Evolutionary conservation across 306 rosid genomes (phyloP).

Genomic region (Inga leiocalycina): DNA sequence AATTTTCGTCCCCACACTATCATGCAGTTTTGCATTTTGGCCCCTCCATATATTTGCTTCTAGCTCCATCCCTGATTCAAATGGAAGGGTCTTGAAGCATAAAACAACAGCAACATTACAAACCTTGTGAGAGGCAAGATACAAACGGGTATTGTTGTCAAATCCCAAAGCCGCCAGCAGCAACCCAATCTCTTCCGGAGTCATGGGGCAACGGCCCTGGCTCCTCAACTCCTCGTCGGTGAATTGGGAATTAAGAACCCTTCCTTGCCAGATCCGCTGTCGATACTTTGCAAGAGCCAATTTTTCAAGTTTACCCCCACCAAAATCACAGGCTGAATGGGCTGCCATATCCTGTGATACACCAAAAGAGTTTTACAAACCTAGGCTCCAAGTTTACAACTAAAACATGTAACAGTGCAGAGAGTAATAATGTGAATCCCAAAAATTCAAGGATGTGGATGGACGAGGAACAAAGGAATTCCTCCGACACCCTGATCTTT

Average conservation of each 20-base stretch:
- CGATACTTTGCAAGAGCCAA: slow-evolving; percentile 91
- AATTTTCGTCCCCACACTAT: neutral
- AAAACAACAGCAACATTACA: slow-evolving; percentile 25
- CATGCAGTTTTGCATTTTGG: neutral
- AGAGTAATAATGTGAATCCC: neutral
- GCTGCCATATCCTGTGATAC: slow-evolving; percentile 95
- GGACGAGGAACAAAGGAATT: neutral
- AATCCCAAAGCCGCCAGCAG: slow-evolving; percentile 94
- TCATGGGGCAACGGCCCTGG: slow-evolving; percentile 97
- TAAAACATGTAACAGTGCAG: neutral
- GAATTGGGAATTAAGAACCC: slow-evolving; percentile 96
- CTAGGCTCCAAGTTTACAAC: slow-evolving; percentile 13
- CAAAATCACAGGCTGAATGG: slow-evolving; percentile 98
- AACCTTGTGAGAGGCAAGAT: slow-evolving; percentile 99
- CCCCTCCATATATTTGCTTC: neutral
- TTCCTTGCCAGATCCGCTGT: slow-evolving; percentile 93
- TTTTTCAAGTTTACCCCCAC: slow-evolving; percentile 95
- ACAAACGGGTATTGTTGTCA: slow-evolving; percentile 85
- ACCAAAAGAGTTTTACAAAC: neutral
- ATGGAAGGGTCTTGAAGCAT: neutral
- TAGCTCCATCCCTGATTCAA: neutral
- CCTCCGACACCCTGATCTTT: neutral
- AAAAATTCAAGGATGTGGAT: neutral
- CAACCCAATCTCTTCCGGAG: slow-evolving; percentile 96
- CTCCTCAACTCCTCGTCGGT: slow-evolving; percentile 91